phyloP scores from a whole-genome alignment of 306 rosid species.

The Lupinus albus region DNA sequence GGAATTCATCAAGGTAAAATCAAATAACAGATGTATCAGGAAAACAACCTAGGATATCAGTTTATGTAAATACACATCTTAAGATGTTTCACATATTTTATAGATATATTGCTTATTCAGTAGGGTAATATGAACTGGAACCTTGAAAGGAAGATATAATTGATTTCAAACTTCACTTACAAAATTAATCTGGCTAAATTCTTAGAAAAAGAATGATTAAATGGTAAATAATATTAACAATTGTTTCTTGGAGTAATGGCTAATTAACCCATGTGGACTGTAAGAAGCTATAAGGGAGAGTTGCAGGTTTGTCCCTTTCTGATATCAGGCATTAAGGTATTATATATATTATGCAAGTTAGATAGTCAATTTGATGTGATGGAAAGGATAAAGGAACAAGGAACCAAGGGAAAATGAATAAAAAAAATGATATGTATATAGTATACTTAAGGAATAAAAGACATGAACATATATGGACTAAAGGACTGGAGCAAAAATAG shows the following conservation, averaged over 20 bases:
- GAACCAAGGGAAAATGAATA: conserved; percentile 36
- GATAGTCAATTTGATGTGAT: conserved; percentile 21
- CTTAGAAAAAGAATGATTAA: conserved; percentile 1
- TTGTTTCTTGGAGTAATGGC: conserved; percentile 5
- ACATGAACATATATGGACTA: conserved; percentile 9
- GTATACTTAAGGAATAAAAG: conserved; percentile 26
- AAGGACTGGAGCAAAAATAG: conserved; percentile 9
- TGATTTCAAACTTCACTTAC: neutral
- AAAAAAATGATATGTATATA: conserved; percentile 1
- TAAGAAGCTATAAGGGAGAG: conserved; percentile 1
- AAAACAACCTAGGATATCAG: conserved; percentile 24
- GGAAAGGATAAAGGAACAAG: conserved; percentile 32
- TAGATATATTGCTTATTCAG: conserved; percentile 4
- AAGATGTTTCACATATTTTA: neutral
- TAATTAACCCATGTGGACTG: neutral
- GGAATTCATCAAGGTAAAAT: conserved; percentile 22
- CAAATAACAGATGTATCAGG: neutral
- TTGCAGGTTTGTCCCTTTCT: conserved; percentile 4
- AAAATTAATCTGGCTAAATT: neutral
- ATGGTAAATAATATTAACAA: conserved; percentile 1
- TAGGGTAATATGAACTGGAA: conserved; percentile 9
- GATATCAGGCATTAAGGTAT: conserved; percentile 17
- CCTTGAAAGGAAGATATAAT: conserved; percentile 10
- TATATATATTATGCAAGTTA: neutral
- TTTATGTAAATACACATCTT: conserved; percentile 17